These are phyloP conservation scores for Amphichorda felina DNA, from an alignment of 2,329 filamentous ascomycete genomes.

Conservation along the genomic window DNA sequence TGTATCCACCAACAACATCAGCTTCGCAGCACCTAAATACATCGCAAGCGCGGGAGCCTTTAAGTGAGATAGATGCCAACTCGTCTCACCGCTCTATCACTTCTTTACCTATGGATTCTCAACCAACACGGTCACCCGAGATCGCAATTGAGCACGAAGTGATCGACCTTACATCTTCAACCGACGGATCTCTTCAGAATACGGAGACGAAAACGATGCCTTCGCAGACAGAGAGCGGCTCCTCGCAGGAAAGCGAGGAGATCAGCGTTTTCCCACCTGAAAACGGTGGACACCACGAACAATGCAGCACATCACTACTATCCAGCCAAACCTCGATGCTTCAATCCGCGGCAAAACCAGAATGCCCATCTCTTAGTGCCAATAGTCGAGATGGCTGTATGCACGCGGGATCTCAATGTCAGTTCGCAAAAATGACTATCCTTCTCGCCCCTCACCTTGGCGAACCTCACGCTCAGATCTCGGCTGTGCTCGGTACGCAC, in stretches of 20 bases:
- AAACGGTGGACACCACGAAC: no score
- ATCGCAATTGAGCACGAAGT: neutral
- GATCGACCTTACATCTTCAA: constrained; percentile 8
- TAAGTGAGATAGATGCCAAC: constrained; percentile 12
- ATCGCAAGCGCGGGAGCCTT: constrained; percentile 7
- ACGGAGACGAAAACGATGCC: neutral
- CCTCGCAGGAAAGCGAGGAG: neutral
- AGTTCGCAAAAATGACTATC: constrained; percentile 21
- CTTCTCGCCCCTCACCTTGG: constrained; percentile 30
- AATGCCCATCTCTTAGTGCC: neutral
- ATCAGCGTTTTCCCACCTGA: neutral
- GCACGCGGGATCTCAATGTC: constrained; percentile 21
- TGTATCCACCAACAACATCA: neutral
- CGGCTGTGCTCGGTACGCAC: constrained; percentile 27
- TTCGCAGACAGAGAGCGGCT: neutral
- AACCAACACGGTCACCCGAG: neutral
- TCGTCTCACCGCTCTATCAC: constrained; percentile 4
- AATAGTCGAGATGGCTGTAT: constrained; percentile 12
- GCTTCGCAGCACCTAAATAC: neutral
- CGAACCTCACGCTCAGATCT: constrained; percentile 19
- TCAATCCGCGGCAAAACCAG: no score
- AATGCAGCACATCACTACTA: no score
- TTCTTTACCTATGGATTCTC: no score
- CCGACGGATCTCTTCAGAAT: constrained; percentile 4
- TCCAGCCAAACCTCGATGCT: no score